These are phyloP conservation scores for Spongospora subterranea DNA, from an alignment of 208 protist genomes.

Conservation along the genomic window DNA sequence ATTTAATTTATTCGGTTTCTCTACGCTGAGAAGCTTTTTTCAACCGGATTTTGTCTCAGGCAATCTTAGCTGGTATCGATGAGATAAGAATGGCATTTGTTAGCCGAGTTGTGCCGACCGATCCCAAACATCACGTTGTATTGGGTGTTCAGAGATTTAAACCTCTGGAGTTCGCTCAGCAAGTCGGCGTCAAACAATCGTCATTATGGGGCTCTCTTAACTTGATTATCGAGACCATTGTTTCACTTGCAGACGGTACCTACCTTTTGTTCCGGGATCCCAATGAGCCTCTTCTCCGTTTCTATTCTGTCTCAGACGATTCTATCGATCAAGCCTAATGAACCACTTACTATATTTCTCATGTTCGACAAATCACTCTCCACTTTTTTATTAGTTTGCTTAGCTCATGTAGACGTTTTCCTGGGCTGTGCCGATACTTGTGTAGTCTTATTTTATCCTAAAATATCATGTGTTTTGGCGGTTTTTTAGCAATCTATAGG, in stretches of 20 bases:
- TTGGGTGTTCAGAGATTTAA: slow-evolving; percentile 16
- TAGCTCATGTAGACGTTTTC: too few species aligned
- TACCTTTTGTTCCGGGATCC: slow-evolving; percentile 21
- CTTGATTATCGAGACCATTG: slow-evolving; percentile 22
- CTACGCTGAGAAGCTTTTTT: not conserved
- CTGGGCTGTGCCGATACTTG: too few species aligned
- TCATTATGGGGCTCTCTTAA: slow-evolving; percentile 33
- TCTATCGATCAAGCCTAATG: too few species aligned
- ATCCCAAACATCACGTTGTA: not conserved
- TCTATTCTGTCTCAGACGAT: slow-evolving; percentile 1
- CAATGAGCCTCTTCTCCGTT: slow-evolving; percentile 20
- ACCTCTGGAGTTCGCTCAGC: slow-evolving; percentile 17
- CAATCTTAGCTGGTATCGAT: slow-evolving; percentile 36
- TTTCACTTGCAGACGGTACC: not conserved
- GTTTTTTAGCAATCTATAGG: too few species aligned
- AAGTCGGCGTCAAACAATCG: slow-evolving; percentile 43
- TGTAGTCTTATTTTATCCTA: too few species aligned
- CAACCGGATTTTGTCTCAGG: not conserved
- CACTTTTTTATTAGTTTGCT: too few species aligned
- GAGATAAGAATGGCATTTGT: slow-evolving; percentile 7
- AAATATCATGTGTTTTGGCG: too few species aligned
- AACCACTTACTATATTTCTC: too few species aligned
- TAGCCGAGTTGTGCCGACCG: not conserved
- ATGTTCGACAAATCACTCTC: too few species aligned
- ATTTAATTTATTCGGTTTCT: not conserved